A percentile compares a stretch with the other conserved stretches of the same genome.
These are phyloP conservation scores for Fagus crenata DNA, from an alignment of 306 rosid species.

Conservation along the genomic window DNA sequence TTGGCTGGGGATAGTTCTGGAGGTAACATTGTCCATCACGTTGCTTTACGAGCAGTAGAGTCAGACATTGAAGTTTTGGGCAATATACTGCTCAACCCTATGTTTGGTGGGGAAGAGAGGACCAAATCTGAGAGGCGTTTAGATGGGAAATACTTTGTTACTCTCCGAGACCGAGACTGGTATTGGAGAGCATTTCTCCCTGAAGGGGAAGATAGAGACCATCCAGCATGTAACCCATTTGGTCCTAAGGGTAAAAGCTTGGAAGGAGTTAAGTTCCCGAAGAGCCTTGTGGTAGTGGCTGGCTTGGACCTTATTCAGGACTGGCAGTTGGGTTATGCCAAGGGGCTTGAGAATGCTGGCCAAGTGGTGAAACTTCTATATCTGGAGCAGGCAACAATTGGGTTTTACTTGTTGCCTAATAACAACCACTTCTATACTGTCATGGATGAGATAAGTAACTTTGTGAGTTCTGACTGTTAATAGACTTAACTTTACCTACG, in stretches of 20 bases:
- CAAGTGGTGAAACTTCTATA: conserved; percentile 66
- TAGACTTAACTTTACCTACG: conserved; percentile 53
- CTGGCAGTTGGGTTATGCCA: conserved; percentile 89
- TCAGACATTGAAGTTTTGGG: conserved; percentile 74
- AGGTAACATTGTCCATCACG: conserved; percentile 94
- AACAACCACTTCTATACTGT: conserved; percentile 76
- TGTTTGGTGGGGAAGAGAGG: conserved; percentile 91
- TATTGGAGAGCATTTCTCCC: conserved; percentile 99
- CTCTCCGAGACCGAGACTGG: conserved; percentile 84
- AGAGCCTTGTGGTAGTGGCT: conserved; percentile 94
- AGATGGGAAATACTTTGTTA: conserved; percentile 91
- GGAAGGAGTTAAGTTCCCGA: conserved; percentile 68
- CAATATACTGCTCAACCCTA: conserved; percentile 81
- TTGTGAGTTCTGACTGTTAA: conserved; percentile 68
- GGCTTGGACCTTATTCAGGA: conserved; percentile 94
- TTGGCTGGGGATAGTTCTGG: conserved; percentile 97
- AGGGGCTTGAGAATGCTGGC: conserved; percentile 77
- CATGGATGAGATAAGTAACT: conserved; percentile 84
- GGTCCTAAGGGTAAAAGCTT: conserved; percentile 71
- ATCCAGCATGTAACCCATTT: conserved; percentile 91
- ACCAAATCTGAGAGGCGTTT: conserved; percentile 69
- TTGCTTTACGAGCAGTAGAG: conserved; percentile 68
- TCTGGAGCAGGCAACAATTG: conserved; percentile 84
- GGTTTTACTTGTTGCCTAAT: conserved; percentile 91
- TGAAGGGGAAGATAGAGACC: conserved; percentile 92